Evolutionary conservation across 192 early-diverging fungal genomes (phyloP).

Genomic region (Coemansia sp.): DNA sequence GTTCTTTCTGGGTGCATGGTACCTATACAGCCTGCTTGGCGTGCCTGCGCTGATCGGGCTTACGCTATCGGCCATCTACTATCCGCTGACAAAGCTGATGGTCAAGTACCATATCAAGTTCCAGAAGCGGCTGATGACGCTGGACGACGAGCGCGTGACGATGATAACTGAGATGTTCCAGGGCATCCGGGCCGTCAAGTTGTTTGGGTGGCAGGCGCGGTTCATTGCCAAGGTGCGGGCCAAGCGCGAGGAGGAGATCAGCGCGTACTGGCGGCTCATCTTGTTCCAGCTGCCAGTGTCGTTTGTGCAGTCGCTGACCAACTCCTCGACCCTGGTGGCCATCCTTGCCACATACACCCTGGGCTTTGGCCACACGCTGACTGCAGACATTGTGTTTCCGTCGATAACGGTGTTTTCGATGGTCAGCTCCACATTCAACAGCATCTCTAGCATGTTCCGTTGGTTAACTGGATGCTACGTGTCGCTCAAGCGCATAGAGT

Average conservation of each 20-base stretch:
- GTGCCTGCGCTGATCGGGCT: constrained; percentile 81
- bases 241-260: constrained; percentile 66
- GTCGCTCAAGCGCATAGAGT: constrained; percentile 68
- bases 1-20: constrained; percentile 65
- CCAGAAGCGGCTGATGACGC: constrained; percentile 58
- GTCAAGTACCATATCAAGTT: constrained; percentile 55
- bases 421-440: constrained; percentile 64
- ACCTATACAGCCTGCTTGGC: constrained; percentile 78
- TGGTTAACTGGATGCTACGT: constrained; percentile 63
- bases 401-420: constrained; percentile 73
- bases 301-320: constrained; percentile 53
- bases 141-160: constrained; percentile 77
- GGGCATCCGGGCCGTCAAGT: constrained; percentile 92
- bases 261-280: constrained; percentile 55
- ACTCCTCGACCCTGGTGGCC: constrained; percentile 61
- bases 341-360: constrained; percentile 61
- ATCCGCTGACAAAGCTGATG: constrained; percentile 60
- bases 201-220: constrained; percentile 82
- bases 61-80: constrained; percentile 61
- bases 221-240: constrained; percentile 69
- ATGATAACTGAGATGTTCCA: constrained; percentile 83
- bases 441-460: constrained; percentile 61
- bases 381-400: constrained; percentile 70
- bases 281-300: constrained; percentile 60
- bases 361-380: constrained; percentile 58